Evolutionary conservation across 345 rosid genomes (phyloP).

Genomic region (Lumnitzera littorea): DNA sequence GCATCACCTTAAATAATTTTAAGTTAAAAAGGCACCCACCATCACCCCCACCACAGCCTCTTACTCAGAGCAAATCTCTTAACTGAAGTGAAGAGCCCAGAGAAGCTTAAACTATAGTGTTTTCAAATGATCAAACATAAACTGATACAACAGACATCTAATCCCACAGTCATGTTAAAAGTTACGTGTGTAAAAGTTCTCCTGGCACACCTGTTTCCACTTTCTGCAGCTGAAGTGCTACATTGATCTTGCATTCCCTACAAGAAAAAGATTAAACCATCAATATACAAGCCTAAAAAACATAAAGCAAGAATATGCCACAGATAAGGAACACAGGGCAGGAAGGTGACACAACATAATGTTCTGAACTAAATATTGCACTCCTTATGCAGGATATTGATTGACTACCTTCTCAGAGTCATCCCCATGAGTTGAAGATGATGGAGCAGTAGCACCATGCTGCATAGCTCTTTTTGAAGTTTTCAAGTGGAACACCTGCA

Average conservation of each 20-base stretch:
- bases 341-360: not conserved
- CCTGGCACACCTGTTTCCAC: conserved; percentile 43
- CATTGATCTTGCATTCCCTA: conserved; percentile 8
- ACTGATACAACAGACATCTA: no score
- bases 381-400: not conserved
- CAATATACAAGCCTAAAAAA: not conserved
- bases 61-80: no score
- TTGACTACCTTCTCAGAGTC: conserved; percentile 45
- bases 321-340: not conserved
- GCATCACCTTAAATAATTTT: no score
- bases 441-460: conserved; percentile 41
- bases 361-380: no score
- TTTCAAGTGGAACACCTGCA: conserved; percentile 80
- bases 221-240: conserved; percentile 21
- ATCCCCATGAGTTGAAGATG: conserved; percentile 28
- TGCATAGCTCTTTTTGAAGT: conserved; percentile 88
- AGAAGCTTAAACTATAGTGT: no score
- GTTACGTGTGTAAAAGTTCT: conserved; percentile 28
- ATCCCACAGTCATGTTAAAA: not conserved
- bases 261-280: not conserved
- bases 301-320: not conserved
- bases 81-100: no score
- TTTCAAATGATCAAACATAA: no score
- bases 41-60: no score
- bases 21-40: no score